Evolutionary conservation across 2,329 filamentous ascomycete genomes (phyloP).

Genomic region (Fusarium verrucosum): DNA sequence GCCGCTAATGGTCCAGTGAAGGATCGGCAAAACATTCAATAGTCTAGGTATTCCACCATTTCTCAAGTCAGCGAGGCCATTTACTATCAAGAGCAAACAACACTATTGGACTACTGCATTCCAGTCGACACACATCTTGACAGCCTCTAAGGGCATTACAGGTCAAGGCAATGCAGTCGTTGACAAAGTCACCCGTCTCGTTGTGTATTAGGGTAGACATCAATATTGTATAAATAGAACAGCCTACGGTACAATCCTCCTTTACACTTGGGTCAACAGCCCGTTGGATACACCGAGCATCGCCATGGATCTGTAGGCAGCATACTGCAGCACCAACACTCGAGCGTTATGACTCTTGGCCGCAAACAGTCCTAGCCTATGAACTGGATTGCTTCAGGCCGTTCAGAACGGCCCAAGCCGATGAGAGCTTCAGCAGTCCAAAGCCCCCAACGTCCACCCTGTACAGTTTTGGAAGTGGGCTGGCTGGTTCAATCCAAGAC

Average conservation of each 20-base stretch:
- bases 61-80: not conserved
- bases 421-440: slow-evolving; percentile 51
- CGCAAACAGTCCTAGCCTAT: slow-evolving; percentile 47
- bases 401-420: slow-evolving; percentile 16
- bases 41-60: not conserved
- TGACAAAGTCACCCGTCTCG: not conserved
- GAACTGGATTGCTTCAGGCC: slow-evolving; percentile 8
- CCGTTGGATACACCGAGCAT: not conserved
- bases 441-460: slow-evolving; percentile 55
- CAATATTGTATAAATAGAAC: too few species aligned
- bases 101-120: slow-evolving; percentile 9
- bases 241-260: too few species aligned
- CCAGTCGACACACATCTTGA: slow-evolving; percentile 1
- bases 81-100: not conserved
- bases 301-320: not conserved
- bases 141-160: not conserved
- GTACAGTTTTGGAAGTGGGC: not conserved
- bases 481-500: slow-evolving; percentile 4
- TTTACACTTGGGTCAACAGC: not conserved
- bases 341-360: slow-evolving; percentile 42
- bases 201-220: not conserved
- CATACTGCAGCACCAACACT: not conserved
- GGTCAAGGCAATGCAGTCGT: not conserved
- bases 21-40: slow-evolving; percentile 1
- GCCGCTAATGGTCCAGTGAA: slow-evolving; percentile 42